Evolutionary conservation across 108 stramenopile genomes (phyloP).

Genomic region (Cyclotella atomus): DNA sequence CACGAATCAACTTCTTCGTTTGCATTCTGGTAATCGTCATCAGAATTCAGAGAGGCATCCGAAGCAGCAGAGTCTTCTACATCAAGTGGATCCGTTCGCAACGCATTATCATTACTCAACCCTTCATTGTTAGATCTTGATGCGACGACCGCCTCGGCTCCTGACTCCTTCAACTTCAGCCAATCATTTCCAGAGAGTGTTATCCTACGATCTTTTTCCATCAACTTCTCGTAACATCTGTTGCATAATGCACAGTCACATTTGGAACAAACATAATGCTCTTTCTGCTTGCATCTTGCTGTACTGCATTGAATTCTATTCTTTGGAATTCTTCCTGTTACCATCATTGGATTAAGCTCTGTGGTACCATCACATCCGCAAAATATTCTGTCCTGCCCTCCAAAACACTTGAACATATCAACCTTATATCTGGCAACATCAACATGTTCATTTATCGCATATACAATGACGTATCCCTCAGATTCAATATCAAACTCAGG

Average conservation of each 20-base stretch:
- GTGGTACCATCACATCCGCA: background rate
- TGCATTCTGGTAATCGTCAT: too few species aligned
- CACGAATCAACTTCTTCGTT: too few species aligned
- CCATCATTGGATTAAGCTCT: background rate
- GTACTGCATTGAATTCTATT: background rate
- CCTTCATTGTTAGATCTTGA: too few species aligned
- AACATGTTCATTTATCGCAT: background rate
- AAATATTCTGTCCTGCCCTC: background rate
- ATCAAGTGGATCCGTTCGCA: too few species aligned
- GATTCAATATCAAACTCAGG: background rate
- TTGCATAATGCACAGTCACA: background rate
- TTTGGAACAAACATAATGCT: background rate
- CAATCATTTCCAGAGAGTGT: background rate
- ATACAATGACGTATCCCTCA: background rate
- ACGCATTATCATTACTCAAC: too few species aligned
- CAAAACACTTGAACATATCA: background rate
- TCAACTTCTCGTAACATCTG: background rate
- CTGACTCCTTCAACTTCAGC: too few species aligned
- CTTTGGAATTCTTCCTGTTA: background rate
- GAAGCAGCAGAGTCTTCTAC: too few species aligned
- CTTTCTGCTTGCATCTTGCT: background rate
- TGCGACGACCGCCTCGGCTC: background rate
- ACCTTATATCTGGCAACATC: background rate
- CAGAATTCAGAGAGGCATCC: too few species aligned
- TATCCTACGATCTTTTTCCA: background rate